Percentiles rank a stretch among this genome's conserved stretches.
Conservation (phyloP, 2,329 filamentous ascomycete genomes). For the Elsinoe necatrix region DNA sequence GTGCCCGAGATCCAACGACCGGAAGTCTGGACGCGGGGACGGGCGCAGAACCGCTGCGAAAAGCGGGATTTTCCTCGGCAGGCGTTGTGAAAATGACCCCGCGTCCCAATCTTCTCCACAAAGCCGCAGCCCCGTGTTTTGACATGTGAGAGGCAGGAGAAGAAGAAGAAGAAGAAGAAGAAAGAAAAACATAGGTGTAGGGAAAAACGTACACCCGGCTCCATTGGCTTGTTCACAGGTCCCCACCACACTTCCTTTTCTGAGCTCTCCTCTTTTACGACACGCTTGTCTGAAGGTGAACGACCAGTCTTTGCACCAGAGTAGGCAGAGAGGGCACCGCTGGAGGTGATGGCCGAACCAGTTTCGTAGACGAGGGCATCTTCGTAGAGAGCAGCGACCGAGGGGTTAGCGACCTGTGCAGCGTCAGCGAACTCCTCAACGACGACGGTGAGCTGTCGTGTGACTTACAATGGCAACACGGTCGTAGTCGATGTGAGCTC, state of each 20-base stretch:
- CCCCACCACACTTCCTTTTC: constrained; percentile 98
- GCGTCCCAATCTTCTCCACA: constrained; percentile 4
- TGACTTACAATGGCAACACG: constrained; percentile 85
- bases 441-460: constrained; percentile 6
- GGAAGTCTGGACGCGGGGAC: background rate
- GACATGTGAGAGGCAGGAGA: background rate
- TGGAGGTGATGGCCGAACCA: constrained; percentile 92
- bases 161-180: background rate
- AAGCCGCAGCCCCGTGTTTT: constrained; percentile 12
- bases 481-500: constrained; percentile 98
- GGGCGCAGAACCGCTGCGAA: background rate
- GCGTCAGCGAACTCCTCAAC: constrained; percentile 18
- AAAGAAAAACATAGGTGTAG: background rate
- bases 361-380: constrained; percentile 98
- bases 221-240: constrained; percentile 99
- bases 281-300: constrained; percentile 93
- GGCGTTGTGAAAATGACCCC: background rate
- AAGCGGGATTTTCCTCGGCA: constrained; percentile 11
- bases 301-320: constrained; percentile 97
- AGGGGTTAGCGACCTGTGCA: constrained; percentile 70
- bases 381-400: constrained; percentile 93
- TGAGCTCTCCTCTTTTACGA: constrained; percentile 84
- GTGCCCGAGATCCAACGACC: constrained; percentile 24
- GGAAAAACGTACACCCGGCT: constrained; percentile 66
- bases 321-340: constrained; percentile 91